phyloP scores from a whole-genome alignment of 169 alveolate species.

The Ichthyophthirius multifiliis region DNA sequence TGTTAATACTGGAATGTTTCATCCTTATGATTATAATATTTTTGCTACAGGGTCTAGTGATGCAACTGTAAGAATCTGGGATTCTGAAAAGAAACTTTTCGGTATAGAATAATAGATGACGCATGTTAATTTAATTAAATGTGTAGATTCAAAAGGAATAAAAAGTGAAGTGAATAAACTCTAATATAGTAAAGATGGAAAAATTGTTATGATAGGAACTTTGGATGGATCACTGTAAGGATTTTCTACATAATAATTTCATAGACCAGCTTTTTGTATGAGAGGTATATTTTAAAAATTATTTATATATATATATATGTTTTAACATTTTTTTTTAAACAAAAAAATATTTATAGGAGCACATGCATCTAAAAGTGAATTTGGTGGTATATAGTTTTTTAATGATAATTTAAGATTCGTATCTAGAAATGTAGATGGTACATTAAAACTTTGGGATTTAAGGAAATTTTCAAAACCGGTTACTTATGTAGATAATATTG shows the following conservation, averaged over 20 bases:
- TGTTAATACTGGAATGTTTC: slow-evolving; percentile 34
- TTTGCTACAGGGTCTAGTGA: slow-evolving; percentile 38
- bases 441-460: not conserved
- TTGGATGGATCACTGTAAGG: not conserved
- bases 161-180: slow-evolving; percentile 3
- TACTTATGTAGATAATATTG: not conserved
- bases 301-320: not conserved
- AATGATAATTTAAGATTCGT: slow-evolving; percentile 3
- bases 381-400: not conserved
- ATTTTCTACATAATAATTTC: not conserved
- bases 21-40: slow-evolving; percentile 30
- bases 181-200: not conserved
- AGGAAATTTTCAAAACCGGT: slow-evolving; percentile 10
- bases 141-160: not conserved
- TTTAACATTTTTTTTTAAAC: not conserved
- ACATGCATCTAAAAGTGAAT: not conserved
- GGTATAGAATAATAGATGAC: slow-evolving; percentile 29
- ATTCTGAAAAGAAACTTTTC: slow-evolving; percentile 20
- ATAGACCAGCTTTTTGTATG: slow-evolving; percentile 5
- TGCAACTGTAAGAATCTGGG: slow-evolving; percentile 49
- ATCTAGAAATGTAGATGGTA: not conserved
- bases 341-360: not conserved
- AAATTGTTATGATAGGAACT: not conserved
- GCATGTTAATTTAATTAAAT: not conserved
- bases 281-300: not conserved